Conservation (phyloP, 2,329 filamentous ascomycete genomes). For the Penicillium carneum region DNA sequence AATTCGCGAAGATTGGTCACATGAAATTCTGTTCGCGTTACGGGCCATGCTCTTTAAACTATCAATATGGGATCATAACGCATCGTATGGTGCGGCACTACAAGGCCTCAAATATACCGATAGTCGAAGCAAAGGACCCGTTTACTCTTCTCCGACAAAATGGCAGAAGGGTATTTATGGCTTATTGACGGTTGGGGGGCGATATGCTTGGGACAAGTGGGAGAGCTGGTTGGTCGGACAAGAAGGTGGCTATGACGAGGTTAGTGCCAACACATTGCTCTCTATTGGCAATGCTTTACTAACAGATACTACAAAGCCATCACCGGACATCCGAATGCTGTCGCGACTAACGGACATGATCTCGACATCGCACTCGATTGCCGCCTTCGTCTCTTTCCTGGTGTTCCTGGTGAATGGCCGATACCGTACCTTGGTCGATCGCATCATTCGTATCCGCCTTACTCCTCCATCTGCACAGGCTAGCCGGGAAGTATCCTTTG, state of each 20-base stretch:
- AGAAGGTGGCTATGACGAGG: constrained; percentile 75
- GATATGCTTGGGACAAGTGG: constrained; percentile 91
- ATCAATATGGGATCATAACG: constrained; percentile 94
- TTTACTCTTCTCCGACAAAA: constrained; percentile 73
- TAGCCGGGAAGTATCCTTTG: constrained; percentile 90
- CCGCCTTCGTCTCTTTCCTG: constrained; percentile 83
- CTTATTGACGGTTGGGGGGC: constrained; percentile 81
- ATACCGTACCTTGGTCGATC: constrained; percentile 89
- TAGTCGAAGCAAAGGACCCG: constrained; percentile 70
- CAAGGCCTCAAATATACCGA: constrained; percentile 92
- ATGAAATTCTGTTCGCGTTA: constrained; percentile 81
- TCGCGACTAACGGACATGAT: constrained; percentile 72
- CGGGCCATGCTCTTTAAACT: constrained; percentile 88
- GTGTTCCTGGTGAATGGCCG: constrained; percentile 89
- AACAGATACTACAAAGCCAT: constrained; percentile 47
- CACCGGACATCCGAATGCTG: constrained; percentile 62
- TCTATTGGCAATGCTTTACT: constrained; percentile 20
- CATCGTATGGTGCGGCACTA: constrained; percentile 89
- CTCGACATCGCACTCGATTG: constrained; percentile 78
- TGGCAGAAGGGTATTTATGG: constrained; percentile 88
- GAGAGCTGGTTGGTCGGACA: constrained; percentile 81
- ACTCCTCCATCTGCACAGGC: constrained; percentile 85
- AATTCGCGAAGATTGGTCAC: constrained; percentile 82
- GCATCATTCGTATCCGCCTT: constrained; percentile 81
- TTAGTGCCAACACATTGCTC: constrained; percentile 24